phyloP scores from a whole-genome alignment of 352 stramenopile genomes.

The Chrysophaeum taylorii region DNA sequence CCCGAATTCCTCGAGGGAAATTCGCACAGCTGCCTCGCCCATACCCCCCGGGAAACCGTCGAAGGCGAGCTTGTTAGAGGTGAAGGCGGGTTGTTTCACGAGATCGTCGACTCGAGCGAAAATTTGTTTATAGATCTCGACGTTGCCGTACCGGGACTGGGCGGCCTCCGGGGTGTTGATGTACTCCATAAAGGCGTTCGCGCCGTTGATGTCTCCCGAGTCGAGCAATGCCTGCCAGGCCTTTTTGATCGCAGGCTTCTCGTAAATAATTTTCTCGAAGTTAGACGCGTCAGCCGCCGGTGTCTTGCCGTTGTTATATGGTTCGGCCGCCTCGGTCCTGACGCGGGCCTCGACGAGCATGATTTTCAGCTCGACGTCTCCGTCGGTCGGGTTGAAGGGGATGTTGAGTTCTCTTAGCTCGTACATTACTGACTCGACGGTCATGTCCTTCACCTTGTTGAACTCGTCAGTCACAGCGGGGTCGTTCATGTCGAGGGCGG shows the following conservation, averaged over 20 bases:
- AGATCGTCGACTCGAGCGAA: background rate
- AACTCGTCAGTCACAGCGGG: background rate
- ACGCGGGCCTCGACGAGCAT: slow-evolving; percentile 10
- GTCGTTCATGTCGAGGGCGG: background rate
- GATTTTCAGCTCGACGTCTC: background rate
- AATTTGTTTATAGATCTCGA: background rate
- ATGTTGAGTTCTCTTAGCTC: background rate
- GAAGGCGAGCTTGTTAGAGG: slow-evolving; percentile 1
- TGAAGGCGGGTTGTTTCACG: background rate
- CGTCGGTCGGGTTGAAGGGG: background rate
- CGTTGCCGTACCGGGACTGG: background rate
- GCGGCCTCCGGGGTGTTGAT: background rate
- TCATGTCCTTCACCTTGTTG: background rate
- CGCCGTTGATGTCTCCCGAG: slow-evolving; percentile 13
- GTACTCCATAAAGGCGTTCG: background rate
- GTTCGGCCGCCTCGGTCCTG: background rate
- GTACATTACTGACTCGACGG: background rate
- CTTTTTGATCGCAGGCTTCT: background rate
- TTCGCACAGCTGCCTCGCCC: background rate
- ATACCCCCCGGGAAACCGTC: background rate
- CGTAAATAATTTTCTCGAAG: background rate
- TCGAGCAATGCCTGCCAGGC: background rate
- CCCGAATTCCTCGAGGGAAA: background rate
- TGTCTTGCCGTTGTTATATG: background rate
- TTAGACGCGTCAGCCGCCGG: background rate